Evolutionary conservation across 2,329 filamentous ascomycete species (phyloP).

Genomic region (Dactylonectria macrodidyma): DNA sequence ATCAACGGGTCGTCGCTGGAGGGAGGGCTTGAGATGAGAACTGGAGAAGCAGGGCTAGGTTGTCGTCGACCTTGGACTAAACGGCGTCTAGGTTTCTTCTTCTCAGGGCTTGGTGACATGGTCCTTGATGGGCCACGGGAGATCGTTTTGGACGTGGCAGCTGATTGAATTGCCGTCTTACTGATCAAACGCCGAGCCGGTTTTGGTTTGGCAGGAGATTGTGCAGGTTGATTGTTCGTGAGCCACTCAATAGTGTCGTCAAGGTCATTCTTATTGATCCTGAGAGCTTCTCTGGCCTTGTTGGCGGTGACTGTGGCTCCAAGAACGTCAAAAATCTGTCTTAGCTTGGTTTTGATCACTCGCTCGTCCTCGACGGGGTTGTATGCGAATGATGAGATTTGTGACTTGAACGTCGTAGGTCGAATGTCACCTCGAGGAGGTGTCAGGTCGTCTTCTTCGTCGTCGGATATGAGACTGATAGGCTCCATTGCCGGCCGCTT

Average conservation of each 20-base stretch:
- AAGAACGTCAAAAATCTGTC: conserved; percentile 56
- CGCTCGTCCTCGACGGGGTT: conserved; percentile 61
- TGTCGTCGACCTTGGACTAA: conserved; percentile 55
- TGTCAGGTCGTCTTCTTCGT: conserved; percentile 59
- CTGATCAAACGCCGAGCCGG: conserved; percentile 50
- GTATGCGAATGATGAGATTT: conserved; percentile 60
- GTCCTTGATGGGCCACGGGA: conserved; percentile 39
- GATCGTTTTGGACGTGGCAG: conserved; percentile 25
- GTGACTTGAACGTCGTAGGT: conserved; percentile 69
- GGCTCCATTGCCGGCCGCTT: conserved; percentile 58
- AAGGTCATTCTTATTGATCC: conserved; percentile 51
- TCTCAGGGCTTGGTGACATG: conserved; percentile 50
- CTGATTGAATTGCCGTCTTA: conserved; percentile 48
- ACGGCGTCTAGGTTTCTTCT: conserved; percentile 51
- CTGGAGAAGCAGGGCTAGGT: conserved; percentile 43
- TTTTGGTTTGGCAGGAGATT: conserved; percentile 39
- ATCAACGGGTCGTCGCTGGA: conserved; percentile 54
- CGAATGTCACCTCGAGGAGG: conserved; percentile 74
- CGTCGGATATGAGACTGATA: conserved; percentile 66
- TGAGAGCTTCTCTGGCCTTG: conserved; percentile 53
- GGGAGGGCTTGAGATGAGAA: conserved; percentile 39
- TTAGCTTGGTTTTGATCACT: conserved; percentile 53
- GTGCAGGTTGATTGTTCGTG: conserved; percentile 30
- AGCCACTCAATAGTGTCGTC: conserved; percentile 55
- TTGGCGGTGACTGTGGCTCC: conserved; percentile 50